phyloP scores from a whole-genome alignment of 2,329 filamentous ascomycete species.

The Chrysosporium keratinophilum region DNA sequence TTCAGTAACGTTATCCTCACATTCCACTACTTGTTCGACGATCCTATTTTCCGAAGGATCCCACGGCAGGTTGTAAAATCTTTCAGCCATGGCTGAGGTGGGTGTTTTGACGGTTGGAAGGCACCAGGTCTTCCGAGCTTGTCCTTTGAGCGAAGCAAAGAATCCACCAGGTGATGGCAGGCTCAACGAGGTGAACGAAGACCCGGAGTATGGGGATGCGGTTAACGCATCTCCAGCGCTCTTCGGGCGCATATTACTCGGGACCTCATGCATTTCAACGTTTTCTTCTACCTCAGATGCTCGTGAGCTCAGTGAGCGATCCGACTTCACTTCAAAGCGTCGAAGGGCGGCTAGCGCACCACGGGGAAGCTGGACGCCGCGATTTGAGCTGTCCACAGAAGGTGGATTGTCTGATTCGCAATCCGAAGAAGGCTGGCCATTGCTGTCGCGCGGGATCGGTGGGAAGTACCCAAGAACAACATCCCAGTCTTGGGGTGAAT shows the following conservation, averaged over 20 bases:
- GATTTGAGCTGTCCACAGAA: constrained; percentile 24
- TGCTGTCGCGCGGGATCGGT: constrained; percentile 25
- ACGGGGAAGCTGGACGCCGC: constrained; percentile 63
- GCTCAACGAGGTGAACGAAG: constrained; percentile 68
- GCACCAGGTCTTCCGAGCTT: constrained; percentile 73
- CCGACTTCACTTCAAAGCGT: constrained; percentile 50
- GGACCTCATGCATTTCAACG: constrained; percentile 54
- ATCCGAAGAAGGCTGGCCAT: constrained; percentile 19
- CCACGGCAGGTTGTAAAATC: constrained; percentile 84
- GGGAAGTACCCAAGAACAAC: constrained; percentile 35
- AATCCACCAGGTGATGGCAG: constrained; percentile 88
- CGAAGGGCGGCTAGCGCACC: constrained; percentile 72
- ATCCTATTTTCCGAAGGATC: constrained; percentile 39
- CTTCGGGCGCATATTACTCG: constrained; percentile 40
- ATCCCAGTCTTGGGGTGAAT: constrained; percentile 50
- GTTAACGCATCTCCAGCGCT: constrained; percentile 39
- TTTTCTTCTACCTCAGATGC: constrained; percentile 36
- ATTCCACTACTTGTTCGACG: constrained; percentile 59
- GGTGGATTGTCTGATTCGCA: constrained; percentile 10
- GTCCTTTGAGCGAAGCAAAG: constrained; percentile 71
- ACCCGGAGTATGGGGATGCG: constrained; percentile 50
- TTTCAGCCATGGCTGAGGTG: constrained; percentile 81
- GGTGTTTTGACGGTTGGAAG: constrained; percentile 51
- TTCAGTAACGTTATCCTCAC: constrained; percentile 31
- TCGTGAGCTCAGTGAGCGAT: constrained; percentile 32